Evolutionary conservation across 2,329 filamentous ascomycete species (phyloP), one percentile per base, ranked within the genome.

Genomic region (Aspergillus vadensis): DNA sequence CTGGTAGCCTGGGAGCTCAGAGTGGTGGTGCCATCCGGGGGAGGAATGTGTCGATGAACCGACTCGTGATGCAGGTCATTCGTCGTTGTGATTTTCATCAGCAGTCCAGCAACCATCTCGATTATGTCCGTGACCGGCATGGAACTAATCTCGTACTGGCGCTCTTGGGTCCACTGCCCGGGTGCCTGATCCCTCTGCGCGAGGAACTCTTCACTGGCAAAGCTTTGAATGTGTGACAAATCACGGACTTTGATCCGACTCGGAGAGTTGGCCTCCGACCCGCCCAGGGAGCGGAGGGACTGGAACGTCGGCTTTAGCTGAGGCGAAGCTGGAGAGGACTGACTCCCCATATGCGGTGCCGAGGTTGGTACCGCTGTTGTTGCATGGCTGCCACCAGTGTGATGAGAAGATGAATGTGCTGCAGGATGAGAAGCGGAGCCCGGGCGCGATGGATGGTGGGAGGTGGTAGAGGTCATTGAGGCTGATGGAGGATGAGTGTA

Each of bases 91-190:
- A 99, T 99, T 77, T 98, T 98, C 59, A 94, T 97, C 63, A 99
- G 82, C 23, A 99, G 84, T 6, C 93, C 95, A 4, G 95, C 95
- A 4, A 99, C 95, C 95, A 99, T 98, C 77, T 98, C 94, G 73
- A 99, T 99, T 68, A 99, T 91, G 73, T 99, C 94, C 66, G 90
- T 88, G 58, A 98, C 96, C 55, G 95, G 95, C 94, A 99, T 98
- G 56, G 87, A 91, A 78, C 93, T 97, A 69, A 99, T 97, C 77
- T 98, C 95, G 75, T 97, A 99, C 73, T 88, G 85, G 58, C 84
- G 83, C 62, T 86, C 84, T 56, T 82, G 80, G 32, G 76, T 70
- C 63, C 79, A 79, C 68, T 79, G 74, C 36, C 77, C 72, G 47
- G 79, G 75, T 63, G 79, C 62, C 43, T 67, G 76, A 41, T 77